Percentiles rank a stretch among this genome's conserved stretches.
Evolutionary conservation across 2,329 filamentous ascomycete genomes (phyloP).

Genomic region (Penicillium sp.): DNA sequence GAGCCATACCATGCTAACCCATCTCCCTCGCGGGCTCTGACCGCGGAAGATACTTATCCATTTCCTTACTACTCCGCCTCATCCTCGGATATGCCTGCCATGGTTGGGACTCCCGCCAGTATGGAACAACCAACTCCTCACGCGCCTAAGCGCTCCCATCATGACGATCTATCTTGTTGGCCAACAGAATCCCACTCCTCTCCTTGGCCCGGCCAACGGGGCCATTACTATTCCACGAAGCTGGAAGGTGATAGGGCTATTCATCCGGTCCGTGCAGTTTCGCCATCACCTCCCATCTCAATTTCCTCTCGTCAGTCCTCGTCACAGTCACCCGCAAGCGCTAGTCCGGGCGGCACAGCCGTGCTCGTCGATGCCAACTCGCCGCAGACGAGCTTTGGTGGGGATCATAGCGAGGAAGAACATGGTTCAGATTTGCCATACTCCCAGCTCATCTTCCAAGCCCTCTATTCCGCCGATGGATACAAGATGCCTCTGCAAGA

Average conservation of each 20-base stretch:
- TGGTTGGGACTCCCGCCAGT: conserved; percentile 13
- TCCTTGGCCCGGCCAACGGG: neutral
- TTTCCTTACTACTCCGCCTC: conserved; percentile 1
- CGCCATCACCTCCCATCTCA: conserved; percentile 24
- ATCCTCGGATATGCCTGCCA: conserved; percentile 4
- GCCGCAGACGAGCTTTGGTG: conserved; percentile 17
- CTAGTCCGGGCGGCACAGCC: conserved; percentile 6
- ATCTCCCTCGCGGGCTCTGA: neutral
- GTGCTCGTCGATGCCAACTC: conserved; percentile 22
- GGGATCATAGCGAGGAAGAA: conserved; percentile 26
- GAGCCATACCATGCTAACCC: conserved; percentile 6
- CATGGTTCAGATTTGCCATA: conserved; percentile 63
- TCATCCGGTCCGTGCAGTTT: conserved; percentile 8
- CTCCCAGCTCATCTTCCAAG: conserved; percentile 73
- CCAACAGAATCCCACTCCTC: conserved; percentile 1
- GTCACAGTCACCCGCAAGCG: conserved; percentile 9
- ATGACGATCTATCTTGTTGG: conserved; percentile 14
- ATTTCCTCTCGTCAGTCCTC: conserved; percentile 23
- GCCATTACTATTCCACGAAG: conserved; percentile 4
- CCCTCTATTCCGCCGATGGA: conserved; percentile 60
- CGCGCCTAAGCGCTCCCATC: conserved; percentile 8
- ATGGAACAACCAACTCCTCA: conserved; percentile 15
- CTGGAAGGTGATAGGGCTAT: conserved; percentile 7
- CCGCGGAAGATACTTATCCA: conserved; percentile 2
- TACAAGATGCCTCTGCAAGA: conserved; percentile 76